Percentiles rank a stretch among this genome's conserved stretches.
Conservation (phyloP, 805 yeast genomes). For the Brettanomyces naardenensis region DNA sequence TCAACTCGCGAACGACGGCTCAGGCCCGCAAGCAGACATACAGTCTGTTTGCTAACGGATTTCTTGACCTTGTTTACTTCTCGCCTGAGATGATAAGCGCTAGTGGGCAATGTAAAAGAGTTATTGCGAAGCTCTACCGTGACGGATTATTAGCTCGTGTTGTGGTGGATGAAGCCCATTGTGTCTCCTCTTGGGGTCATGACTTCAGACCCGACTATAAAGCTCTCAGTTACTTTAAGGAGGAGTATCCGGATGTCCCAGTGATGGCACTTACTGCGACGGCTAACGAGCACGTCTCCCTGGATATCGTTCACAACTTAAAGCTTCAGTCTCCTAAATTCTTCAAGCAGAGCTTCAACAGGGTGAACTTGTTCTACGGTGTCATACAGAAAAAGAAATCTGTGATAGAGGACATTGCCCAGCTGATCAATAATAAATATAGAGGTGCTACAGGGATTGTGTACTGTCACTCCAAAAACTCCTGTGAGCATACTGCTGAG, state of each 20-base stretch:
- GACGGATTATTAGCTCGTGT: conserved; percentile 64
- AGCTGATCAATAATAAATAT: conserved; percentile 44
- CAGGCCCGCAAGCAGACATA: conserved; percentile 58
- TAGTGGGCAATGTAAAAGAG: conserved; percentile 57
- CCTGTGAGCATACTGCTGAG: conserved; percentile 77
- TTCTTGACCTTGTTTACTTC: conserved; percentile 68
- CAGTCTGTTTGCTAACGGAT: conserved; percentile 54
- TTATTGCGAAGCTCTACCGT: conserved; percentile 49
- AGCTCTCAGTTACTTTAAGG: conserved; percentile 64
- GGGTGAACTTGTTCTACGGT: conserved; percentile 77
- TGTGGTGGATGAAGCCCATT: conserved; percentile 96
- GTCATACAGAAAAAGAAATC: conserved; percentile 58
- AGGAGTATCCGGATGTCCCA: conserved; percentile 71
- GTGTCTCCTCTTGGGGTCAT: conserved; percentile 98
- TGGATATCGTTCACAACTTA: conserved; percentile 79
- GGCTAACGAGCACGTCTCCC: conserved; percentile 82
- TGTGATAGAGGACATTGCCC: conserved; percentile 49
- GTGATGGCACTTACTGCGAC: conserved; percentile 97
- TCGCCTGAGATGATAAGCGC: conserved; percentile 93
- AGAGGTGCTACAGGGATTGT: conserved; percentile 72
- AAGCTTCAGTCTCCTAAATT: conserved; percentile 53
- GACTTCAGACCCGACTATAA: conserved; percentile 96
- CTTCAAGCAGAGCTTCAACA: conserved; percentile 84
- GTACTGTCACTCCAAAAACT: conserved; percentile 83
- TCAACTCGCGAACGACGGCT: conserved; percentile 65